phyloP scores from a whole-genome alignment of 768 basidiomycete species.

The Trametes gibbosa region DNA sequence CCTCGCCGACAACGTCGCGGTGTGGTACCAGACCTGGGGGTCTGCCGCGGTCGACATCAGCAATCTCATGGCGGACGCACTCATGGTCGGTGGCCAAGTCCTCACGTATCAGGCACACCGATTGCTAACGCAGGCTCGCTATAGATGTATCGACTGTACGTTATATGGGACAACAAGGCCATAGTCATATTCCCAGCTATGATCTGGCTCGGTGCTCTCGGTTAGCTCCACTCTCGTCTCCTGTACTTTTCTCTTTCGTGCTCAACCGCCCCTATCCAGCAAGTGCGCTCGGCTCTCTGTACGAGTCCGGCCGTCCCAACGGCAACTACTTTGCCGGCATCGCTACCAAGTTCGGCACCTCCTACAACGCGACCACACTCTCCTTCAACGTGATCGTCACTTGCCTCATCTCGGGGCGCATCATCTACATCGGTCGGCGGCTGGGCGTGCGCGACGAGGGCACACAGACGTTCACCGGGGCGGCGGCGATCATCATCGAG shows the following conservation, averaged over 20 bases:
- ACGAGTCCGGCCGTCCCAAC: slow-evolving; percentile 37
- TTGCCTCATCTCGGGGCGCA: slow-evolving; percentile 38
- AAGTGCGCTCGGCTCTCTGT: slow-evolving; percentile 40
- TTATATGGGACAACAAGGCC: slow-evolving; percentile 25
- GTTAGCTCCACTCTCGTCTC: no score
- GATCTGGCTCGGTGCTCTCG: slow-evolving; percentile 24
- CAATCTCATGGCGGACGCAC: slow-evolving; percentile 27
- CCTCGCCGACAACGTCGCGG: slow-evolving; percentile 14
- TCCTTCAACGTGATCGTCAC: slow-evolving; percentile 43
- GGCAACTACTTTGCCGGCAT: slow-evolving; percentile 40
- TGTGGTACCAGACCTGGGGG: slow-evolving; percentile 28
- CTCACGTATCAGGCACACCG: background rate
- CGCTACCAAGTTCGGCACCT: slow-evolving; percentile 37
- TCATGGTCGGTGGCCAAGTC: slow-evolving; percentile 23
- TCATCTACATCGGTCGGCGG: slow-evolving; percentile 31
- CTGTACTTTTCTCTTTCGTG: no score
- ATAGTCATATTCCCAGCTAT: slow-evolving; percentile 24
- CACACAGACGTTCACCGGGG: slow-evolving; percentile 37
- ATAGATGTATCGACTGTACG: slow-evolving; percentile 27
- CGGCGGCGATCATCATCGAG: slow-evolving; percentile 39
- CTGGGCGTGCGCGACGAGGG: slow-evolving; percentile 26
- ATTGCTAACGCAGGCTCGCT: no score
- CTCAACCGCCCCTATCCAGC: slow-evolving; percentile 26
- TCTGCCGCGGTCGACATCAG: slow-evolving; percentile 23
- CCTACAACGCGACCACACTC: slow-evolving; percentile 42